These are phyloP conservation scores for Penicillium occitanis DNA, from an alignment of 2,329 filamentous ascomycete genomes.

Conservation along the genomic window DNA sequence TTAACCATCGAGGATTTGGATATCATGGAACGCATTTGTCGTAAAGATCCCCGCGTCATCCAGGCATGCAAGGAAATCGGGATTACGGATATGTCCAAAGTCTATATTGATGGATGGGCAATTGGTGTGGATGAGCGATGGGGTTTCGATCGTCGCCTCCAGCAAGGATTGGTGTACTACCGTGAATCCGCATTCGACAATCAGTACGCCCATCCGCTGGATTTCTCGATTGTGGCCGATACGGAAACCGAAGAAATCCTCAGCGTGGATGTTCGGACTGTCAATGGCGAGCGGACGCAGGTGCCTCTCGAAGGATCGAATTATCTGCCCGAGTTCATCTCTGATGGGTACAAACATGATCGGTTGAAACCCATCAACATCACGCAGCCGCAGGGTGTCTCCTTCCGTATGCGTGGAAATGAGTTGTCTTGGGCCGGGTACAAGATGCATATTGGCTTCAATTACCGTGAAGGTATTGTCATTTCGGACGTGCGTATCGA, in stretches of 20 bases:
- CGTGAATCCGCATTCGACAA: slow-evolving; percentile 66
- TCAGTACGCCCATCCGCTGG: slow-evolving; percentile 86
- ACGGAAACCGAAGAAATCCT: slow-evolving; percentile 74
- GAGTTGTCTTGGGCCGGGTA: slow-evolving; percentile 88
- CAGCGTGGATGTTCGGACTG: slow-evolving; percentile 76
- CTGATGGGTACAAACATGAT: slow-evolving; percentile 73
- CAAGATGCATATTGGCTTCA: slow-evolving; percentile 91
- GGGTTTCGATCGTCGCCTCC: slow-evolving; percentile 55
- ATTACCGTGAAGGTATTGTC: slow-evolving; percentile 88
- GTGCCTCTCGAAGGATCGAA: slow-evolving; percentile 51
- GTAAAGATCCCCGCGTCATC: slow-evolving; percentile 34
- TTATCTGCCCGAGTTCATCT: slow-evolving; percentile 68
- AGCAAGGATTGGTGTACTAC: slow-evolving; percentile 59
- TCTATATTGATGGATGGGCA: slow-evolving; percentile 76
- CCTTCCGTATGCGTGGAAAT: slow-evolving; percentile 73
- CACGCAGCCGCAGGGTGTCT: slow-evolving; percentile 83
- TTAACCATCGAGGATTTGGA: slow-evolving; percentile 39
- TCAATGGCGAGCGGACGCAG: slow-evolving; percentile 71
- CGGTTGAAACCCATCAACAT: slow-evolving; percentile 82
- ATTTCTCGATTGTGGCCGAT: slow-evolving; percentile 91
- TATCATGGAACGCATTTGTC: slow-evolving; percentile 36
- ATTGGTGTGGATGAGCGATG: slow-evolving; percentile 46
- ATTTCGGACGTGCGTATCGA: slow-evolving; percentile 82
- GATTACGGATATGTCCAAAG: slow-evolving; percentile 78
- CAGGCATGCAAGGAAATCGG: slow-evolving; percentile 37